Evolutionary conservation across 2,329 filamentous ascomycete species (phyloP).

Genomic region (Diaporthe nobilis): DNA sequence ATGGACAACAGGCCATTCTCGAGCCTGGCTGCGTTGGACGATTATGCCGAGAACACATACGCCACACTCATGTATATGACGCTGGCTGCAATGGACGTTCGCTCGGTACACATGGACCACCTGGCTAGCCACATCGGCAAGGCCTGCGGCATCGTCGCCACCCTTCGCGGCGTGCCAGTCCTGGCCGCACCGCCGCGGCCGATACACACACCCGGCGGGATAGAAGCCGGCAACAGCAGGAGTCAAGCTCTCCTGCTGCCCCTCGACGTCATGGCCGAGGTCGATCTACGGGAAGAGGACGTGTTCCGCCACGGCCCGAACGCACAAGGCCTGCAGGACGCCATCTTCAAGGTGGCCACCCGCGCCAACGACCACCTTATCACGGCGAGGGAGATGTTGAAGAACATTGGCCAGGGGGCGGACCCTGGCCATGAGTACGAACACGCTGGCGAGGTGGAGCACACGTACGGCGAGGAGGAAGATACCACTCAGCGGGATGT

Average conservation of each 20-base stretch:
- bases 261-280: slow-evolving; percentile 89
- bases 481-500: slow-evolving; percentile 58
- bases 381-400: slow-evolving; percentile 92
- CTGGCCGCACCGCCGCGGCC: slow-evolving; percentile 82
- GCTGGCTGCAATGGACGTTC: slow-evolving; percentile 82
- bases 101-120: slow-evolving; percentile 89
- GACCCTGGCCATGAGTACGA: slow-evolving; percentile 90
- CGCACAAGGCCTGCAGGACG: slow-evolving; percentile 88
- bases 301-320: slow-evolving; percentile 84
- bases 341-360: slow-evolving; percentile 92
- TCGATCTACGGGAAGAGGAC: slow-evolving; percentile 87
- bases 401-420: slow-evolving; percentile 80
- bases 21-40: slow-evolving; percentile 80
- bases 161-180: slow-evolving; percentile 88
- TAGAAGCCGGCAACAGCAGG: slow-evolving; percentile 54
- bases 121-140: slow-evolving; percentile 96
- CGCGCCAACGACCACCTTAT: slow-evolving; percentile 96
- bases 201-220: slow-evolving; percentile 58
- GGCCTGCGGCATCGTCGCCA: slow-evolving; percentile 87
- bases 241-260: slow-evolving; percentile 79
- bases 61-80: slow-evolving; percentile 92
- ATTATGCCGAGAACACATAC: slow-evolving; percentile 95
- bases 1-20: slow-evolving; percentile 88
- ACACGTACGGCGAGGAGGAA: slow-evolving; percentile 60
- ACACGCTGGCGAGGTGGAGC: slow-evolving; percentile 83